phyloP scores from a whole-genome alignment of 805 yeast species.

The Yueomyces sp. region DNA sequence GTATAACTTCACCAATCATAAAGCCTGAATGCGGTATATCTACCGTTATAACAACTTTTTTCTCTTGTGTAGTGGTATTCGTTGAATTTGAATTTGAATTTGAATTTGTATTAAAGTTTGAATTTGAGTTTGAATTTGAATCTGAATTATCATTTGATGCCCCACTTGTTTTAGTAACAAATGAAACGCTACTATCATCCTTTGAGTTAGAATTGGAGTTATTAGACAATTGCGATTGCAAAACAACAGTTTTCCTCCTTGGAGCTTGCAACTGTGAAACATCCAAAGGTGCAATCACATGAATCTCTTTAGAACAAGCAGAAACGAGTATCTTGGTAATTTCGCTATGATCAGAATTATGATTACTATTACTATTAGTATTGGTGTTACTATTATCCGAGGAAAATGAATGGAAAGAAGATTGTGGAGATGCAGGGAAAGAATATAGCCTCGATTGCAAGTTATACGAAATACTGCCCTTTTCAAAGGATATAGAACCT shows the following conservation, averaged over 20 bases:
- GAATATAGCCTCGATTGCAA: constrained; percentile 23
- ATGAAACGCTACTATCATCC: constrained; percentile 12
- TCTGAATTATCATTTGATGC: too few species aligned
- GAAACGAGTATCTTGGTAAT: constrained; percentile 9
- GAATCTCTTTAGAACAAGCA: constrained; percentile 43
- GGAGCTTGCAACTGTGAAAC: constrained; percentile 53
- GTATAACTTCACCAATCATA: constrained; percentile 66
- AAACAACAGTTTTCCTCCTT: constrained; percentile 48
- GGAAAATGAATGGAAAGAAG: too few species aligned
- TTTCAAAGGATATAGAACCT: constrained; percentile 70
- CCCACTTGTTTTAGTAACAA: constrained; percentile 11
- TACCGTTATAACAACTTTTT: constrained; percentile 30
- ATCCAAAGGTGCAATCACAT: constrained; percentile 61
- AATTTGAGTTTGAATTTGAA: constrained; percentile 5
- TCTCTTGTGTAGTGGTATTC: constrained; percentile 5
- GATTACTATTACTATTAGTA: background rate
- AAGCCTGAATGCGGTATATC: constrained; percentile 52
- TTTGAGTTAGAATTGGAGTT: background rate
- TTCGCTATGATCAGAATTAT: constrained; percentile 3
- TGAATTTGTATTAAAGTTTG: constrained; percentile 8
- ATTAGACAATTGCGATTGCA: constrained; percentile 34
- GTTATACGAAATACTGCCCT: constrained; percentile 64
- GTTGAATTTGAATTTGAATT: background rate
- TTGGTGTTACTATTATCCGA: constrained; percentile 6
- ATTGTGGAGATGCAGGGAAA: constrained; percentile 4